Conservation (phyloP, 768 basidiomycete species). For the Xerocomellus dryophilus region DNA sequence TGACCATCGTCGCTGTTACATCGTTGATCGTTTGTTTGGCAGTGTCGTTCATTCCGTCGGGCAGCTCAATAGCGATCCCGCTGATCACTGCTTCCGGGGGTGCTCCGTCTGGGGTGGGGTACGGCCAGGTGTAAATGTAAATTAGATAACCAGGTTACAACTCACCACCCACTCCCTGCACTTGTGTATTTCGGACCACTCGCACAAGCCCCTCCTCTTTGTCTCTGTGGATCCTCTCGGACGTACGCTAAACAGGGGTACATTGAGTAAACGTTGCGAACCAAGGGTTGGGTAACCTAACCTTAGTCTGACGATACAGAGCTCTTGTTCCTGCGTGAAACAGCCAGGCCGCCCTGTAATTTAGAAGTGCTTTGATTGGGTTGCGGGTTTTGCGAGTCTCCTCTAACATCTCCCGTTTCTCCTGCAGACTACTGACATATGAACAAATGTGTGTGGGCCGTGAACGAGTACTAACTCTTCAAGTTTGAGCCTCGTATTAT, state of each 20-base stretch:
- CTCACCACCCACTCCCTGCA: background rate
- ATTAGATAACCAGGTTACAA: background rate
- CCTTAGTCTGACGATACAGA: background rate
- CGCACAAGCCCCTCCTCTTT: background rate
- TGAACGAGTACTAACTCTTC: background rate
- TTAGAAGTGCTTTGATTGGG: background rate
- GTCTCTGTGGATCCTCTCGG: constrained; percentile 7
- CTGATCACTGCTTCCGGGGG: background rate
- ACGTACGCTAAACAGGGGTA: constrained; percentile 2
- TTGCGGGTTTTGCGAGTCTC: background rate
- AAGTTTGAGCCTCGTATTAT: background rate
- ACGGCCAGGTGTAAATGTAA: background rate
- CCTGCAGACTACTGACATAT: background rate
- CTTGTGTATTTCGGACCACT: background rate
- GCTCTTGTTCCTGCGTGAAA: background rate
- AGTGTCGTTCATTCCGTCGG: background rate
- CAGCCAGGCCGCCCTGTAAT: background rate
- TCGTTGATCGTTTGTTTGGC: background rate
- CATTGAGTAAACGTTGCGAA: background rate
- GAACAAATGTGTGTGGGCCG: background rate
- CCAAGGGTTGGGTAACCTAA: background rate
- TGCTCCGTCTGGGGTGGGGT: background rate
- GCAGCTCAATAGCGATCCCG: background rate
- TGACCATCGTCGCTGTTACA: background rate
- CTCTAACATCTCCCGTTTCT: background rate